Conservation (phyloP, 495 filamentous ascomycete species). For the Aspergillus incahuasiensis region DNA sequence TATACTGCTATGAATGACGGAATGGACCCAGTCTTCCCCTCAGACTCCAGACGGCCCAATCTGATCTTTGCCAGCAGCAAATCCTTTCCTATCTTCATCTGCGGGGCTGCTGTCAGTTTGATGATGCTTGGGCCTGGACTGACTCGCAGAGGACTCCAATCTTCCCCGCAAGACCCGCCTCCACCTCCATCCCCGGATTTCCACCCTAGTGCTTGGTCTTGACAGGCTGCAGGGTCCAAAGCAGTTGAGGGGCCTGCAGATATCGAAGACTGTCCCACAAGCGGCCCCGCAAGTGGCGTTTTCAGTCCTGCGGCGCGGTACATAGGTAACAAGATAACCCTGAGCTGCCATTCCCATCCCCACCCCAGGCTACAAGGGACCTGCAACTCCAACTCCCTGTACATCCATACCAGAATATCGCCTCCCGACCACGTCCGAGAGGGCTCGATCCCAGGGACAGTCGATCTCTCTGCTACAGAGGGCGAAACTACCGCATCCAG, state of each 20-base stretch:
- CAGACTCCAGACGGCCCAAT: too few species aligned
- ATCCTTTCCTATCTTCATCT: not conserved
- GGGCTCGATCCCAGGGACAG: constrained; percentile 47
- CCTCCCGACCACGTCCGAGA: constrained; percentile 27
- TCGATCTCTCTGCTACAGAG: constrained; percentile 51
- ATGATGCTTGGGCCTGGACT: not conserved
- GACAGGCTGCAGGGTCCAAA: not conserved
- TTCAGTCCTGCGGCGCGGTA: not conserved
- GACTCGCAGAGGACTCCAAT: not conserved
- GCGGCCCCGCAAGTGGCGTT: not conserved
- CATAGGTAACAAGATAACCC: not conserved
- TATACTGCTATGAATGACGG: too few species aligned
- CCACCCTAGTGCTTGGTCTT: not conserved
- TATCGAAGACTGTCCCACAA: not conserved
- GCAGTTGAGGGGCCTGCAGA: not conserved
- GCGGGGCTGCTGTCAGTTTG: not conserved
- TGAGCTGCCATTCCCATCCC: not conserved
- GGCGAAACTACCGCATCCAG: constrained; percentile 51
- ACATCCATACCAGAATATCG: not conserved
- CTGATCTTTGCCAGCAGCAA: too few species aligned
- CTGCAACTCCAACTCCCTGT: not conserved
- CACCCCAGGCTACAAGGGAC: not conserved
- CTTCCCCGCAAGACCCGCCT: not conserved
- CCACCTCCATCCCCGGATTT: not conserved
- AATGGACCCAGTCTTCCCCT: too few species aligned